These are phyloP conservation scores for Tylopilus balloui DNA, from an alignment of 768 basidiomycete species.

Conservation along the genomic window DNA sequence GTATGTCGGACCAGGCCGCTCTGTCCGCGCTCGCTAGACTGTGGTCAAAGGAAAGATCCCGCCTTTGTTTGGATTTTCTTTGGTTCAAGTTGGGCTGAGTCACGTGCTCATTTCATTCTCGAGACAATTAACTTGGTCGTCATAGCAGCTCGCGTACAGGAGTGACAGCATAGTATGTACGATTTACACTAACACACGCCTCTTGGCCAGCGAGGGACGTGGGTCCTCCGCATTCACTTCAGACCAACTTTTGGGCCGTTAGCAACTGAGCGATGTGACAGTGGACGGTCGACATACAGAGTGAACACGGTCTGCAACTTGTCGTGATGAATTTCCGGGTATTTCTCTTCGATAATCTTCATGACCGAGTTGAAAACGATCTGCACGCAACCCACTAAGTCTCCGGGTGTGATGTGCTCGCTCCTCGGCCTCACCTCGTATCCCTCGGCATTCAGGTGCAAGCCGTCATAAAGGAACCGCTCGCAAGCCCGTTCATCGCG, in stretches of 20 bases:
- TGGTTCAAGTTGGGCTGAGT: slow-evolving; percentile 50
- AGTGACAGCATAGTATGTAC: background rate
- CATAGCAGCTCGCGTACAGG: slow-evolving; percentile 6
- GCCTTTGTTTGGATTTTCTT: slow-evolving; percentile 39
- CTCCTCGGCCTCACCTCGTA: slow-evolving; percentile 52
- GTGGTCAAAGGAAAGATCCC: slow-evolving; percentile 5
- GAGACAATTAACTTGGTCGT: slow-evolving; percentile 15
- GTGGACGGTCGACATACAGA: slow-evolving; percentile 41
- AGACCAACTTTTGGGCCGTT: slow-evolving; percentile 20
- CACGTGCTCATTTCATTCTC: slow-evolving; percentile 25
- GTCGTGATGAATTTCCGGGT: slow-evolving; percentile 68
- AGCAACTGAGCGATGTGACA: background rate
- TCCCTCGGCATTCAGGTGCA: slow-evolving; percentile 74
- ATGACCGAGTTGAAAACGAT: slow-evolving; percentile 62
- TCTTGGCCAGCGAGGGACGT: slow-evolving; percentile 18
- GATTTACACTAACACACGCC: slow-evolving; percentile 12
- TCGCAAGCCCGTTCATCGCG: slow-evolving; percentile 49
- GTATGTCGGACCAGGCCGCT: slow-evolving; percentile 22
- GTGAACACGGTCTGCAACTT: slow-evolving; percentile 55
- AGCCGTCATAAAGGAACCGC: slow-evolving; percentile 62
- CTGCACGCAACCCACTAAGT: slow-evolving; percentile 37
- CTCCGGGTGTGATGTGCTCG: background rate
- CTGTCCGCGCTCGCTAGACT: background rate
- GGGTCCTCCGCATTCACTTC: slow-evolving; percentile 23
- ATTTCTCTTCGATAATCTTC: slow-evolving; percentile 48